phyloP scores from a whole-genome alignment of 129 eudicot species.

The Ambrosia trifida region DNA sequence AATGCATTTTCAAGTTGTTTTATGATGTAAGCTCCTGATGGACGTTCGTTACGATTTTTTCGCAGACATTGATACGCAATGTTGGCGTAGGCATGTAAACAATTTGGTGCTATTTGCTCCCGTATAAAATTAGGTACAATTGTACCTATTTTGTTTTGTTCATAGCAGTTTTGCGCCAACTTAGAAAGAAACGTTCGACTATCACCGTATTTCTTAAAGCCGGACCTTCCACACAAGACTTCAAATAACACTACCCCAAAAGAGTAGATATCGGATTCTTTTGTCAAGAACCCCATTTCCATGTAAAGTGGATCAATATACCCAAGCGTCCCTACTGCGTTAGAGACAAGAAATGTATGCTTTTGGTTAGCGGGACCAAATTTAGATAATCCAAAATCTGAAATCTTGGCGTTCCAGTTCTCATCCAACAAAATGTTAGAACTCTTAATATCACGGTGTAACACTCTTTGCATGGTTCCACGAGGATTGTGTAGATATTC shows the following conservation, averaged over 20 bases:
- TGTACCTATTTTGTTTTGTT: not conserved
- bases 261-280: slow-evolving; percentile 4
- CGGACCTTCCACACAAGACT: not conserved
- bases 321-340: not conserved
- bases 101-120: slow-evolving; percentile 1
- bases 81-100: not conserved
- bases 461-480: not conserved
- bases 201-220: not conserved
- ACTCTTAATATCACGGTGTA: slow-evolving; percentile 1
- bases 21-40: not conserved
- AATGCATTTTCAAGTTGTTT: slow-evolving; percentile 4
- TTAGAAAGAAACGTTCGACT: not conserved
- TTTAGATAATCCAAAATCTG: not conserved
- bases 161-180: slow-evolving; percentile 2
- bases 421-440: not conserved
- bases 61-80: not conserved
- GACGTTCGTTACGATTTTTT: not conserved
- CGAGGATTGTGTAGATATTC: not conserved
- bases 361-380: not conserved
- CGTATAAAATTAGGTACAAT: not conserved
- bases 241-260: slow-evolving; percentile 6
- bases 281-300: not conserved
- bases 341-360: not conserved
- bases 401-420: not conserved
- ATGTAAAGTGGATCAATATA: not conserved